Base-by-base conservation (phyloP, 192 early-diverging fungal species). In the Pilaira anomala region DNA sequence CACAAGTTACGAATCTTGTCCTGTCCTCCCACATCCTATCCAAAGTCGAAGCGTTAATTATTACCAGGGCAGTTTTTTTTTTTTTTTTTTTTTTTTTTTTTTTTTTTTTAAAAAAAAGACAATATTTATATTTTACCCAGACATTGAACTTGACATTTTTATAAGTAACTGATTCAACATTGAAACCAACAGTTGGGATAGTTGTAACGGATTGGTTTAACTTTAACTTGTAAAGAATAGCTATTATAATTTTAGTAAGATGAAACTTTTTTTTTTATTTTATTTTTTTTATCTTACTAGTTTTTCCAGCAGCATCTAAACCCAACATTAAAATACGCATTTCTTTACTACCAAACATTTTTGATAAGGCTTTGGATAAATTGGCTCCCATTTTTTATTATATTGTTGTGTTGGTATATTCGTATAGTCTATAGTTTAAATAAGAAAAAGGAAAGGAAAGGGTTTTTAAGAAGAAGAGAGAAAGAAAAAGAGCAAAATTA, bases 181-280 rank as follows among this genome's bases (percentile, higher is more conserved):
- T 93, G 78, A 93, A 93, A 30, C 90, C 91, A 60, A 98, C 96
- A 59, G 96, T 98, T 12, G 95, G 96, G 66, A 98, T 97, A 48
- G 96, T 98, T 12, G 94, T 97, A 49, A 98, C 94, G 60, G 96
- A 93, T 78, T 98, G 93, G 64, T 96, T 95, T 30, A 98, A 82
- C 82, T 98, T 97, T 45, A 98, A 86, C 82, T 96, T 96, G 87
- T 97, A 98, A 57, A 98, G 83, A 64, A 98, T 98, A 62, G 97
- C 83, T 85, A 71, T 39, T 13, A 16, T 19, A 54, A 40, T 36
- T 30, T 39, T 24, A 30, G 24, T 14, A 14, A 29, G 28, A 55
- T 54, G 28, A 54, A 19, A 29, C 8, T 21, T 28, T 18, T 48
- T 12, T 11, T 29, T 16, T 41, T 13, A 9, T 28, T 18, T 48